A percentile compares a stretch with the other conserved stretches of the same genome.
Conservation (phyloP, 2,329 filamentous ascomycete genomes). For the Clonostachys rosea region DNA sequence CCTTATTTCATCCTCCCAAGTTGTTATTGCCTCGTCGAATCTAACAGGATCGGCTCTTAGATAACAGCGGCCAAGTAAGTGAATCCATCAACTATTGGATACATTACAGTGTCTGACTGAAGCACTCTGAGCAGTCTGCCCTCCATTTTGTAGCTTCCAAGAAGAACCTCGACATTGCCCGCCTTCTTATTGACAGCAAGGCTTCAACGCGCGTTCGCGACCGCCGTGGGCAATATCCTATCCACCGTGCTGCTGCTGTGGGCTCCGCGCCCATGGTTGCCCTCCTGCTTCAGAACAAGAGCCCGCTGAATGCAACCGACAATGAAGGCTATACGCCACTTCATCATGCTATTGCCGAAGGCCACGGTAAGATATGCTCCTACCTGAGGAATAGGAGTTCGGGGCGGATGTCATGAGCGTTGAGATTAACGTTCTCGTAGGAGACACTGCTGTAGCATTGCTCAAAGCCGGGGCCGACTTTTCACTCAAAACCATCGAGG, state of each 20-base stretch:
- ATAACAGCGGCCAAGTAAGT: conserved; percentile 59
- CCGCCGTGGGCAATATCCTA: conserved; percentile 79
- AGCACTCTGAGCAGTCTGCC: conserved; percentile 55
- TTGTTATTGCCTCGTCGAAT: background rate
- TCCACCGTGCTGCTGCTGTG: conserved; percentile 87
- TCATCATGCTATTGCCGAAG: conserved; percentile 81
- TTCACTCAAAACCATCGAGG: conserved; percentile 71
- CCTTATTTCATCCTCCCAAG: background rate
- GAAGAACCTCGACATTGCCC: conserved; percentile 76
- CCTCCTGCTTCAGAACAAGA: conserved; percentile 70
- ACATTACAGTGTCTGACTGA: background rate
- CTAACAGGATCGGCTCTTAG: conserved; percentile 24
- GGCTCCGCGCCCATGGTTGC: conserved; percentile 86
- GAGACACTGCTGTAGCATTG: conserved; percentile 78
- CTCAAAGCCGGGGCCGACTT: conserved; percentile 81
- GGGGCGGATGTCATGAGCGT: background rate
- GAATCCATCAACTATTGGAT: background rate
- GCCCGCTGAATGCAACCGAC: conserved; percentile 81
- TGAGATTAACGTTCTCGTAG: conserved; percentile 21
- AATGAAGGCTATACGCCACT: conserved; percentile 79
- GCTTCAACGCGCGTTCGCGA: conserved; percentile 80
- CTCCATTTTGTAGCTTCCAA: conserved; percentile 93
- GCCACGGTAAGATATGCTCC: conserved; percentile 49
- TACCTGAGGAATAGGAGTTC: background rate
- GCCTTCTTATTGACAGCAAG: conserved; percentile 68